phyloP scores from a whole-genome alignment of 2,329 filamentous ascomycete genomes.

The Fonsecaea pedrosoi region DNA sequence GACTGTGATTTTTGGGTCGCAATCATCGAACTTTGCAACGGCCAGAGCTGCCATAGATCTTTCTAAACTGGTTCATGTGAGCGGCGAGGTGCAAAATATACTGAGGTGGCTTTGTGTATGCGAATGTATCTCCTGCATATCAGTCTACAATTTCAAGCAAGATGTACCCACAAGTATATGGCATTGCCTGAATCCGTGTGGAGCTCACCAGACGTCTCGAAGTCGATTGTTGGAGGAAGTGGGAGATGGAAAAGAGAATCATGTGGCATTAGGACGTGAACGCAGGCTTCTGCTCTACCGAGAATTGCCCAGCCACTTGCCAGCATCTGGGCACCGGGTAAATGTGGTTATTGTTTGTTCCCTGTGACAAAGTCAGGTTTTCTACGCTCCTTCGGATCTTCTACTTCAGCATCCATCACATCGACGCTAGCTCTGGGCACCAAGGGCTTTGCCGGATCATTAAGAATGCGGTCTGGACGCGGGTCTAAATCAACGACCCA shows the following conservation, averaged over 20 bases:
- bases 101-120: background rate
- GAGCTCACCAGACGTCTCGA: background rate
- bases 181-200: background rate
- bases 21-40: background rate
- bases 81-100: background rate
- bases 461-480: background rate
- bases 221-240: background rate
- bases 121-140: background rate
- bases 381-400: background rate
- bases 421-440: background rate
- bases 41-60: background rate
- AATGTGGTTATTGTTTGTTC: no score
- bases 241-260: background rate
- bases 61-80: background rate
- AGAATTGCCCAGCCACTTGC: background rate
- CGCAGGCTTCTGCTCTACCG: background rate
- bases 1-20: constrained; percentile 11
- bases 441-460: background rate
- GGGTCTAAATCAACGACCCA: background rate
- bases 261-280: background rate
- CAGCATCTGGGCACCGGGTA: background rate
- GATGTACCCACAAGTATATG: background rate
- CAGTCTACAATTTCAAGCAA: no score
- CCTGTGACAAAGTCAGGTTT: no score
- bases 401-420: background rate